phyloP scores from a whole-genome alignment of 352 stramenopile genomes.

The Pythium guiyangense region DNA sequence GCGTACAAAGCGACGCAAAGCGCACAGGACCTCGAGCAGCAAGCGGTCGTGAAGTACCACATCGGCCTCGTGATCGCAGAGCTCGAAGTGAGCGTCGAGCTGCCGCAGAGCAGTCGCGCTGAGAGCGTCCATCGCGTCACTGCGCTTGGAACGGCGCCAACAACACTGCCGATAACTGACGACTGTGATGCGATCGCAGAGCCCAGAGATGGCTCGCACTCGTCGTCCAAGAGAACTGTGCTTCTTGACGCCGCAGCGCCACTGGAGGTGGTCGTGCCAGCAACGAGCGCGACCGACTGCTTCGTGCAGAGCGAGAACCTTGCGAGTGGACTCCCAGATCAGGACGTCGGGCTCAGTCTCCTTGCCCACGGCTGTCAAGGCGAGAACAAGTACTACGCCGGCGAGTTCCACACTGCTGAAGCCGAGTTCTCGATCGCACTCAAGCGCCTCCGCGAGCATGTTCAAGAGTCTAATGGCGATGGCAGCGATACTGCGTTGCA shows the following conservation, averaged over 20 bases:
- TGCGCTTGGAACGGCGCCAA: not conserved
- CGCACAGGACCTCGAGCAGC: constrained; percentile 25
- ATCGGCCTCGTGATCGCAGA: constrained; percentile 29
- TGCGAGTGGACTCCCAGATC: constrained; percentile 10
- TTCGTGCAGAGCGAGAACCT: no score
- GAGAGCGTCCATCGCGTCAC: constrained; percentile 5
- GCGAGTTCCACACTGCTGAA: constrained; percentile 38
- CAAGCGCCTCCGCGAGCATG: constrained; percentile 20
- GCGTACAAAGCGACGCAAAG: constrained; percentile 27
- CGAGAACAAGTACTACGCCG: constrained; percentile 33
- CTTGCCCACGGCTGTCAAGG: constrained; percentile 26
- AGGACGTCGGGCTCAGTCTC: constrained; percentile 20
- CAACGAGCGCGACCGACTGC: no score
- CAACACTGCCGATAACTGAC: no score
- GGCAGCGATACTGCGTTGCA: no score
- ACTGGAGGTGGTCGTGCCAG: no score
- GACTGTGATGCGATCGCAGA: no score
- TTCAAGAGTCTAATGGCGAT: no score
- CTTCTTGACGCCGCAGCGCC: no score
- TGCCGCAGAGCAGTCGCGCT: constrained; percentile 2
- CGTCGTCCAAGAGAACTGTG: no score
- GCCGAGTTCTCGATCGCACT: constrained; percentile 33
- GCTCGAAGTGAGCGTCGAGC: constrained; percentile 12
- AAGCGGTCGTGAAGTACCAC: constrained; percentile 38
- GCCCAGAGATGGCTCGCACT: no score